These are phyloP conservation scores for Cutaneotrichosporon cavernicola DNA, from an alignment of 1,284 basidiomycete species.

Conservation along the genomic window DNA sequence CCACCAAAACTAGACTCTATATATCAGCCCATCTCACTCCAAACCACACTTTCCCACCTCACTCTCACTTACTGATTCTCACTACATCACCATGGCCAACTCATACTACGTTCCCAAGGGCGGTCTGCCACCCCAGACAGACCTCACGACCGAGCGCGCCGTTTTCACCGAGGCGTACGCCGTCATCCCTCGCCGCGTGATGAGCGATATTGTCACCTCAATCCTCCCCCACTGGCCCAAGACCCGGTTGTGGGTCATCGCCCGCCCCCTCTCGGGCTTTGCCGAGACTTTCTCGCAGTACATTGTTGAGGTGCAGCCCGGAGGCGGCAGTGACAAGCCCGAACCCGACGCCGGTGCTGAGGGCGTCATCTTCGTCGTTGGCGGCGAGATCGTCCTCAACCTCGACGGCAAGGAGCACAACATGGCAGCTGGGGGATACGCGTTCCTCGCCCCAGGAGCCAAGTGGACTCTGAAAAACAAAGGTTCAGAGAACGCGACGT, in stretches of 20 bases:
- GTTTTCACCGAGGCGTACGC: neutral
- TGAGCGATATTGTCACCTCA: neutral
- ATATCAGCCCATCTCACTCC: too few species aligned
- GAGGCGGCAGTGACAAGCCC: neutral
- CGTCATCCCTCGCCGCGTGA: neutral
- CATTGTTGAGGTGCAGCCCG: neutral
- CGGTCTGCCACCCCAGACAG: neutral
- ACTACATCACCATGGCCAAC: neutral
- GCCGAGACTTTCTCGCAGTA: neutral
- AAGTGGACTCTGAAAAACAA: neutral
- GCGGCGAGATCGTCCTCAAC: neutral
- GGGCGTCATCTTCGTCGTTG: neutral
- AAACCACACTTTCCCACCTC: neutral
- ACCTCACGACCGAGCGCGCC: neutral
- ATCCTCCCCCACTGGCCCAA: neutral
- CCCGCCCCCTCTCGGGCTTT: neutral
- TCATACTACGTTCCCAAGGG: neutral
- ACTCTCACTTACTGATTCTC: neutral
- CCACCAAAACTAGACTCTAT: too few species aligned
- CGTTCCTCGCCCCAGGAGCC: neutral
- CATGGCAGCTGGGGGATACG: neutral
- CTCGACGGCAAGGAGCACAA: conserved; percentile 2
- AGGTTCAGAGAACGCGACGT: neutral
- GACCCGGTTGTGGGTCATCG: neutral
- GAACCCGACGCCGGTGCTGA: neutral